A percentile compares a stretch with the other conserved stretches of the same genome.
These are phyloP conservation scores for Basipetospora sp. DNA, from an alignment of 2,329 filamentous ascomycete species.

Conservation along the genomic window DNA sequence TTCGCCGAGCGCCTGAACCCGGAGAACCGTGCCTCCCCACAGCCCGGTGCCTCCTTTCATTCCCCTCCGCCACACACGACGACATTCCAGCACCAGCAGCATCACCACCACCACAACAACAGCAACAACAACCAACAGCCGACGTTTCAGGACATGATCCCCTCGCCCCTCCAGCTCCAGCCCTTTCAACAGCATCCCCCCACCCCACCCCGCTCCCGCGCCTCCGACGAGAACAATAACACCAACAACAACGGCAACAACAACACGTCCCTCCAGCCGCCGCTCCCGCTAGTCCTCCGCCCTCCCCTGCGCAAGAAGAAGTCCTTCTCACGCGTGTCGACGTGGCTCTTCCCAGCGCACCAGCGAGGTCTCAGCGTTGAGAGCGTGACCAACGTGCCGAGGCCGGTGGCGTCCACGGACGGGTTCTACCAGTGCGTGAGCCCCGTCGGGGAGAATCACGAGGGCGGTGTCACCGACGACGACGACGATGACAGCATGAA, in stretches of 20 bases:
- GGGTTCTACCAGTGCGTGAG: conserved; percentile 44
- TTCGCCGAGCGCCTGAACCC: conserved; percentile 41
- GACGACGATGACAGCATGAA: conserved; percentile 23
- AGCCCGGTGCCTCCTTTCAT: conserved; percentile 5
- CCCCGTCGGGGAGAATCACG: conserved; percentile 14
- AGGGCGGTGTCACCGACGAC: conserved; percentile 11
- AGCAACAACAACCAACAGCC: too few species aligned
- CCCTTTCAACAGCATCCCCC: conserved; percentile 9
- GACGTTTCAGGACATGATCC: not conserved
- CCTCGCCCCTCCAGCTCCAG: not conserved
- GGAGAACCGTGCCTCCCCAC: conserved; percentile 23
- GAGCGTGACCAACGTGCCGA: conserved; percentile 40
- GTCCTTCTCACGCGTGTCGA: conserved; percentile 47
- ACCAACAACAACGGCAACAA: not conserved
- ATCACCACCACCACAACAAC: conserved; percentile 7
- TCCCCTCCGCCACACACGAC: too few species aligned
- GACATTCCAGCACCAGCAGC: too few species aligned
- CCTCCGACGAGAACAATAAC: not conserved
- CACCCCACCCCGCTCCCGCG: conserved; percentile 6
- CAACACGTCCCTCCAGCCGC: conserved; percentile 31
- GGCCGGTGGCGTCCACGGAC: conserved; percentile 33
- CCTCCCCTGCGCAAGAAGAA: conserved; percentile 52
- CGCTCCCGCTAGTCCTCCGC: conserved; percentile 43
- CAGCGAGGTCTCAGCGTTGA: conserved; percentile 18
- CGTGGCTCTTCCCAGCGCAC: conserved; percentile 38